Conservation (phyloP, 805 yeast genomes). For the Hanseniaspora opuntiae region DNA sequence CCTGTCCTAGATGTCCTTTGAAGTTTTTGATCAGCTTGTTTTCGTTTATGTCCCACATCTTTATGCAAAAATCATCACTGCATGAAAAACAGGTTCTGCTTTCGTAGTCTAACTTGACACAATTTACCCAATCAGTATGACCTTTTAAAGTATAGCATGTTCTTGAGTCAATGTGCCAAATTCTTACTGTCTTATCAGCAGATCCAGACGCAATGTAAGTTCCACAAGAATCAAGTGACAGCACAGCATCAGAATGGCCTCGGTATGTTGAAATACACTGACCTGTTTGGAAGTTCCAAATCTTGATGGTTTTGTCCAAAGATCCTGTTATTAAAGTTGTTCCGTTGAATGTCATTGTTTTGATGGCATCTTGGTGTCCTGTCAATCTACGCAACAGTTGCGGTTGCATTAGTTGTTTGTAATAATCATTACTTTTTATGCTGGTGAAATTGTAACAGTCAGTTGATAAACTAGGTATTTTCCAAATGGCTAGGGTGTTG, state of each 20-base stretch:
- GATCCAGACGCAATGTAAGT: slow-evolving; percentile 85
- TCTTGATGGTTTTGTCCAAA: slow-evolving; percentile 77
- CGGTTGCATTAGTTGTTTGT: slow-evolving; percentile 32
- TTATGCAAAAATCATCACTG: slow-evolving; percentile 79
- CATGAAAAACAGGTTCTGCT: slow-evolving; percentile 74
- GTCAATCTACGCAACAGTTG: slow-evolving; percentile 58
- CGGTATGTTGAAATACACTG: slow-evolving; percentile 85
- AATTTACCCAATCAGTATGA: slow-evolving; percentile 82
- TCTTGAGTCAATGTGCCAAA: slow-evolving; percentile 91
- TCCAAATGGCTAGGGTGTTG: slow-evolving; percentile 87
- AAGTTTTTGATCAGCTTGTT: slow-evolving; percentile 69
- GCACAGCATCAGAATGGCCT: slow-evolving; percentile 80
- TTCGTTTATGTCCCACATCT: slow-evolving; percentile 85
- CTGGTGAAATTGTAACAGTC: neutral
- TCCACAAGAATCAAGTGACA: slow-evolving; percentile 66
- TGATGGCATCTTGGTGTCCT: slow-evolving; percentile 84
- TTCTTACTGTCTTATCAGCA: slow-evolving; percentile 81
- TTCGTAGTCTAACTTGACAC: slow-evolving; percentile 71
- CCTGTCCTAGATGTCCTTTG: slow-evolving; percentile 85
- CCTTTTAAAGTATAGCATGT: slow-evolving; percentile 89
- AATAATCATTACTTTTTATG: neutral
- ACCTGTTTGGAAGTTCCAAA: slow-evolving; percentile 93
- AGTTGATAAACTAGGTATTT: slow-evolving; percentile 28
- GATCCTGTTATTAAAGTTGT: slow-evolving; percentile 87
- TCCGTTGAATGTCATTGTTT: slow-evolving; percentile 72